These are phyloP conservation scores for Trichoderma endophyticum DNA, from an alignment of 2,329 filamentous ascomycete genomes.

Conservation along the genomic window DNA sequence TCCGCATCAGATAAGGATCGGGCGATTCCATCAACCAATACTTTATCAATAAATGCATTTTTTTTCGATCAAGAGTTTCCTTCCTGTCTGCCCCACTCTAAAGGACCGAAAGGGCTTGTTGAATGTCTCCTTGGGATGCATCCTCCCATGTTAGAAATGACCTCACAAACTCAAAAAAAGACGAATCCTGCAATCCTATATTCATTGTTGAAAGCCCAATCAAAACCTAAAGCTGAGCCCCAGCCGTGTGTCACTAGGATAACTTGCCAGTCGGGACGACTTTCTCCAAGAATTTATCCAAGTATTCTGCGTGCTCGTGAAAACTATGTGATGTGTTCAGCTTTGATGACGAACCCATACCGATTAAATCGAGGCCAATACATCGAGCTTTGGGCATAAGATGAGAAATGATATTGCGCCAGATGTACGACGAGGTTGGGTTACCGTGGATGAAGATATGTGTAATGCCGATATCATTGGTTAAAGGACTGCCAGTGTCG, in stretches of 20 bases:
- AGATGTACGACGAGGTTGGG: neutral
- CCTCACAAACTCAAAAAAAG: neutral
- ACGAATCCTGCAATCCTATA: neutral
- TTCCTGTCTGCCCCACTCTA: neutral
- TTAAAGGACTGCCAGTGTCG: no score
- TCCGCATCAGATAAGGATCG: neutral
- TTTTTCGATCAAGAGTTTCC: neutral
- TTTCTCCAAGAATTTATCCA: neutral
- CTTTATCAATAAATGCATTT: neutral
- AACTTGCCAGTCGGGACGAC: neutral
- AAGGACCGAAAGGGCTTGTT: neutral
- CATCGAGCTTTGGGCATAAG: neutral
- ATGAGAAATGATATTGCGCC: neutral
- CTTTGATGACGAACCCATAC: neutral
- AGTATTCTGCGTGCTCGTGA: neutral
- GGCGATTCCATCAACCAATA: neutral
- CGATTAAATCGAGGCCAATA: neutral
- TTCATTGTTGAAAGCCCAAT: neutral
- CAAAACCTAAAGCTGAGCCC: neutral
- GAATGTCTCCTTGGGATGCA: neutral
- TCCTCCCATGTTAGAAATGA: neutral
- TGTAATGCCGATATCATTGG: no score
- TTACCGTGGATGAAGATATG: no score
- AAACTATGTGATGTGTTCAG: neutral
- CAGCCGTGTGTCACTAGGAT: neutral